Evolutionary conservation across 148 eudicot genomes (phyloP), one percentile per base, ranked within the genome.

Genomic region (Rhododendron griersonianum): DNA sequence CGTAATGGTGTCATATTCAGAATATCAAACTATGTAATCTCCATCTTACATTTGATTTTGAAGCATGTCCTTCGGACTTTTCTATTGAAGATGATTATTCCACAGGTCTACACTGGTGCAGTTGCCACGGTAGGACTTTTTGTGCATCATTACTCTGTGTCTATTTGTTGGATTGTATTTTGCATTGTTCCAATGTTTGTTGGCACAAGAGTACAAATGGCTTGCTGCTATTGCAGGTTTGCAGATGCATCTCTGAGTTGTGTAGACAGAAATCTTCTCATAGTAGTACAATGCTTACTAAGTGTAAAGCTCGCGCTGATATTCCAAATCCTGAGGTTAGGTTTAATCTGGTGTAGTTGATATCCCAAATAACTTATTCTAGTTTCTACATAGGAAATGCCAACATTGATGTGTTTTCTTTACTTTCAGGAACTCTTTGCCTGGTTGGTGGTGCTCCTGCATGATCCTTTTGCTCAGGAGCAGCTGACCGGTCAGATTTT

Each of bases 191-290:
- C 57, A 81, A 75, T 33, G 19, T 48, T 6, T 53, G 35, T 23
- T 81, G 25, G 25, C 25, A 13, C 44, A 30, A 14, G 67, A 51
- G 63, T 51, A 15, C 16, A 21, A 81, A 33, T 30, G 19, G 63
- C 83, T 81, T 53, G 63, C 83, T 53, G 35, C 67, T 80, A 83
- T 84, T 86, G 82, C 87, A 97, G 99, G 98, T 95, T 86, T 97
- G 99, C 93, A 93, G 95, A 92, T 97, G 99, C 94, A 94, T 95
- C 87, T 92, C 99, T 67, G 98, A 97, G 89, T 87, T 97, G 87
- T 97, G 95, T 91, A 90, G 93, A 87, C 91, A 88, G 61, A 93
- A 93, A 89, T 86, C 91, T 85, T 86, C 86, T 82, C 87, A 86
- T 89, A 88, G 44, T 41, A 5, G 85, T 89, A 78, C 89, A 63